Evolutionary conservation across 306 rosid species (phyloP).

Genomic region (barrel medic (Medicago truncatula)): MtrunA17r5.0-ANR NC_053044.1:24615501-24616000

Average conservation of each 20-base stretch:
- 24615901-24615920: background rate
- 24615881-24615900: background rate
- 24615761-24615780: background rate
- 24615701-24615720: no score
- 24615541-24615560: no score
- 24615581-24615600: no score
- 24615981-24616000: no score
- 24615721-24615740: no score
- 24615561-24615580: no score
- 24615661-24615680: no score
- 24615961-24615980: background rate
- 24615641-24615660: no score
- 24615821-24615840: background rate
- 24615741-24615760: background rate
- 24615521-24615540: background rate
- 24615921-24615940: background rate
- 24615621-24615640: no score
- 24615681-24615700: no score
- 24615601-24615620: no score
- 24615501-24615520: slow-evolving; percentile 19
- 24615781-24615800: background rate
- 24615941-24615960: no score
- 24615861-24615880: slow-evolving; percentile 31
- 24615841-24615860: slow-evolving; percentile 4
- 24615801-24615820: slow-evolving; percentile 15